Base-by-base conservation (phyloP, 1,139 yeast species). In the Candida glucosophila region DNA sequence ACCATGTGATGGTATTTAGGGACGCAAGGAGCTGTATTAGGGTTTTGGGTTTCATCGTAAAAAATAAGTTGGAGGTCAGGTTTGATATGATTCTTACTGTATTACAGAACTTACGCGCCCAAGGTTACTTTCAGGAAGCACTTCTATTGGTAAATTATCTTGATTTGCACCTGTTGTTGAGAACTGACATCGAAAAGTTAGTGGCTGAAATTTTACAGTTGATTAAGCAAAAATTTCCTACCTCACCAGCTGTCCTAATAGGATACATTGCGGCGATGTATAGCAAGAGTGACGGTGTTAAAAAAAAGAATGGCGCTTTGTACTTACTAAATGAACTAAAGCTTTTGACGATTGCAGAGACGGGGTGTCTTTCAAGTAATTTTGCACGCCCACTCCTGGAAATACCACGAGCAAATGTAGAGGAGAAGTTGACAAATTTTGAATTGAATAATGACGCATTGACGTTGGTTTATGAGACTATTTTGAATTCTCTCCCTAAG, bases 201-300 rank as follows among this genome's bases (percentile, higher is more conserved):
- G 52, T 44, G 1, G 40, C 45, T 5, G 64, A 62, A 30, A 51
- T 63, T 3, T 40, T 63, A 28, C 33, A 42, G 7, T 38, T 63
- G 14, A 59, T 62, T 27, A 39, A 44, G 14, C 37, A 35, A 6
- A 52, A 54, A 31, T 63, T 45, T 29, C 47, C 55, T 1, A 33
- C 35, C 4, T 49, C 58, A 5, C 66, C 67, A 1, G 49, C 57
- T 22, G 49, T 61, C 3, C 40, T 59, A 8, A 40, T 59, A 5
- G 69, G 68, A 2, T 64, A 64, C 32, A 49, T 52, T 15, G 49
- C 53, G 0, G 44, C 63, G 2, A 38, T 60, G 22, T 60, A 49
- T 31, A 40, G 39, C 10, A 43, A 37, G 11, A 17, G 23, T 6
- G 17, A 32, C 14, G 11, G 19, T 5, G 22, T 27, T 2, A 21